phyloP scores from a whole-genome alignment of 2,329 filamentous ascomycete species.

The Knufia fluminis region DNA sequence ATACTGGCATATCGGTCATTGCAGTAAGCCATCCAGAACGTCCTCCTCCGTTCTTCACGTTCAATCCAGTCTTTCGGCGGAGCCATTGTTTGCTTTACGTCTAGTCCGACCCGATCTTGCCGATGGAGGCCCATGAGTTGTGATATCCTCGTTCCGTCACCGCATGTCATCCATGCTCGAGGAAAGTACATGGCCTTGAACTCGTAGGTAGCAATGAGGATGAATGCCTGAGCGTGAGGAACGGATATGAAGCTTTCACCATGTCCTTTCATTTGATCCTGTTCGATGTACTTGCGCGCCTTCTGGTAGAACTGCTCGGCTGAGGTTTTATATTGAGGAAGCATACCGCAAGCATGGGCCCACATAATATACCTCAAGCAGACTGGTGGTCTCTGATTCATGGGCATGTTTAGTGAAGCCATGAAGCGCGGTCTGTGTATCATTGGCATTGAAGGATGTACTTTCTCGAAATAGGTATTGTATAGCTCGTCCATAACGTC shows the following conservation, averaged over 20 bases:
- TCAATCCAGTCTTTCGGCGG: slow-evolving; percentile 90
- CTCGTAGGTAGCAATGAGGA: slow-evolving; percentile 72
- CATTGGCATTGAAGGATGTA: slow-evolving; percentile 77
- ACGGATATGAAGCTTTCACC: slow-evolving; percentile 82
- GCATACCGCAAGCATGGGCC: slow-evolving; percentile 79
- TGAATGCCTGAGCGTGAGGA: slow-evolving; percentile 76
- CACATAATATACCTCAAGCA: slow-evolving; percentile 91
- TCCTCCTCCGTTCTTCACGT: slow-evolving; percentile 77
- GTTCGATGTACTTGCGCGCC: slow-evolving; percentile 79
- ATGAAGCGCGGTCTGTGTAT: slow-evolving; percentile 82
- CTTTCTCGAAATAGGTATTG: slow-evolving; percentile 80
- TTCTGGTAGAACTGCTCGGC: slow-evolving; percentile 86
- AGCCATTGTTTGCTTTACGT: slow-evolving; percentile 86
- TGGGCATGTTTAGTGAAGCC: slow-evolving; percentile 81
- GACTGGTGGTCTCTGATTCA: slow-evolving; percentile 74
- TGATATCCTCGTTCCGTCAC: slow-evolving; percentile 66
- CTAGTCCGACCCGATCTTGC: slow-evolving; percentile 68
- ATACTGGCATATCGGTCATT: slow-evolving; percentile 89
- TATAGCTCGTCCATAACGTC: slow-evolving; percentile 84
- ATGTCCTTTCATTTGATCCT: slow-evolving; percentile 83
- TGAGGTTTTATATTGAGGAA: slow-evolving; percentile 68
- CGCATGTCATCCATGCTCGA: slow-evolving; percentile 86
- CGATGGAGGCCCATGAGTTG: slow-evolving; percentile 93
- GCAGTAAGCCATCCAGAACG: slow-evolving; percentile 91
- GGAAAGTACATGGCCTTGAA: slow-evolving; percentile 98